Percentiles rank a stretch among this genome's conserved stretches.
Conservation (phyloP, 2,329 filamentous ascomycete species). For the Penicillium sclerotigenum region DNA sequence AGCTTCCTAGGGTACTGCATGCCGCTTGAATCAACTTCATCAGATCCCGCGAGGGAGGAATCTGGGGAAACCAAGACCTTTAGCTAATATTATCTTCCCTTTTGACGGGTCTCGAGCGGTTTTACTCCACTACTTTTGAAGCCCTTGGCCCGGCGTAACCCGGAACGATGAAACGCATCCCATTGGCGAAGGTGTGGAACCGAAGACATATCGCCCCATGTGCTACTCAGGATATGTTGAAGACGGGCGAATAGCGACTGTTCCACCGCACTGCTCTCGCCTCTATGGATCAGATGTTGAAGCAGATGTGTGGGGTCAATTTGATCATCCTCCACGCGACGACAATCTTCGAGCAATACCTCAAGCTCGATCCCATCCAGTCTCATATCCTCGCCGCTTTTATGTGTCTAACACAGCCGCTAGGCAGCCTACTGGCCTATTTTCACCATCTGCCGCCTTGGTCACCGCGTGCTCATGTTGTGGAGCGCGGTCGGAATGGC, state of each 20-base stretch:
- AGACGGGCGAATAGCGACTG: constrained; percentile 35
- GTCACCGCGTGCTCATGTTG: constrained; percentile 26
- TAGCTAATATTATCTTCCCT: neutral
- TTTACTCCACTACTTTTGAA: neutral
- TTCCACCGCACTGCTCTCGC: constrained; percentile 36
- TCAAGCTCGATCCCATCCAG: constrained; percentile 2
- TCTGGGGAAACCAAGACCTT: constrained; percentile 1
- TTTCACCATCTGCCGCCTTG: constrained; percentile 43
- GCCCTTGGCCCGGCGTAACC: neutral
- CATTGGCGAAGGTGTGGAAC: too few relatives aligned
- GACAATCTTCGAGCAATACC: constrained; percentile 3
- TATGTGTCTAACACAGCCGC: constrained; percentile 27
- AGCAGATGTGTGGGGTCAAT: constrained; percentile 40
- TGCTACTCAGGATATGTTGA: constrained; percentile 44
- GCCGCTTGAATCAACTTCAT: neutral
- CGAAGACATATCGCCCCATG: too few relatives aligned
- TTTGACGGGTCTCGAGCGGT: neutral
- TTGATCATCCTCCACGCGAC: constrained; percentile 37
- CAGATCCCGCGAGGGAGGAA: neutral
- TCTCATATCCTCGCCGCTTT: constrained; percentile 11
- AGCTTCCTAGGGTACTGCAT: neutral
- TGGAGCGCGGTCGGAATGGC: constrained; percentile 16
- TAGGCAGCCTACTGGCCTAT: constrained; percentile 40
- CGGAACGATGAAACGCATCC: too few relatives aligned
- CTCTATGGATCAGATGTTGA: constrained; percentile 35